These are phyloP conservation scores for Epichloe sibirici DNA, from an alignment of 2,329 filamentous ascomycete species.

Conservation along the genomic window DNA sequence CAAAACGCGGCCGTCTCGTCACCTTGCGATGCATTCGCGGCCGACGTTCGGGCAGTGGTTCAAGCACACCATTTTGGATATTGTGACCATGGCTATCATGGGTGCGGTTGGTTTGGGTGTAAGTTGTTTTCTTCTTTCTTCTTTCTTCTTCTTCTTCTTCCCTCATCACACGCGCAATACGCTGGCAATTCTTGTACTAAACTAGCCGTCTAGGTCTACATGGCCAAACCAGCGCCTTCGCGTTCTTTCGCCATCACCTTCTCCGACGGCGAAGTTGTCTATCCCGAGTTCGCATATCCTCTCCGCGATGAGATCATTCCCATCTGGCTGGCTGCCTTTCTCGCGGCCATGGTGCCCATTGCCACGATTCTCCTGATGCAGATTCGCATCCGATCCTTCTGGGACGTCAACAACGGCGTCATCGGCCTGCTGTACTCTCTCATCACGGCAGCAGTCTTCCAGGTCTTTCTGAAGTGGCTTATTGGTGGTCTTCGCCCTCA, in stretches of 20 bases:
- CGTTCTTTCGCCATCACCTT: constrained; percentile 50
- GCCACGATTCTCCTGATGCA: constrained; percentile 52
- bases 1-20: background rate
- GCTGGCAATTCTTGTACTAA: background rate
- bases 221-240: constrained; percentile 50
- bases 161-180: background rate
- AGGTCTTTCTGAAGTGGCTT: constrained; percentile 64
- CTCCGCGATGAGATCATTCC: constrained; percentile 58
- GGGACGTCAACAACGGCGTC: constrained; percentile 59
- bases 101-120: constrained; percentile 56
- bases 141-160: background rate
- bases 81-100: constrained; percentile 54
- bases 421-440: constrained; percentile 59
- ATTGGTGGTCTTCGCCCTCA: constrained; percentile 63
- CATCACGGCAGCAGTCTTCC: constrained; percentile 61
- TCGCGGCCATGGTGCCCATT: constrained; percentile 54
- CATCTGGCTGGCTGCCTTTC: constrained; percentile 56
- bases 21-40: constrained; percentile 30
- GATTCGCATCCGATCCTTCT: constrained; percentile 55
- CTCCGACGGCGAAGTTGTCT: constrained; percentile 53
- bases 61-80: constrained; percentile 53
- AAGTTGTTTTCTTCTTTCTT: constrained; percentile 15
- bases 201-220: constrained; percentile 37
- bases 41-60: constrained; percentile 60
- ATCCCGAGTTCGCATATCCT: constrained; percentile 60